phyloP scores from a whole-genome alignment of 2,329 filamentous ascomycete species.

The Aspergillus eucalypticola region DNA sequence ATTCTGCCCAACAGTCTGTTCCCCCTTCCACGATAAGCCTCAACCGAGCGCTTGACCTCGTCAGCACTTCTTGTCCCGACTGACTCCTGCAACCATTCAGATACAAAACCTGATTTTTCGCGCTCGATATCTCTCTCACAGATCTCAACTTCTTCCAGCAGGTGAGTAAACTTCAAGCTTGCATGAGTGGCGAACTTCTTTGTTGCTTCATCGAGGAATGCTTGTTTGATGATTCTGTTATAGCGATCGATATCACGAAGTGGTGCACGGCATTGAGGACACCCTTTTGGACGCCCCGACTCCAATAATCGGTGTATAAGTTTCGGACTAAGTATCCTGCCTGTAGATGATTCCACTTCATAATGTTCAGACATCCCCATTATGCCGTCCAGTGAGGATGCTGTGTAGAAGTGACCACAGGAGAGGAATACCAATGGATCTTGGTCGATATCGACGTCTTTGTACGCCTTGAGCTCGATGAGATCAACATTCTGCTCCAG shows the following conservation, averaged over 20 bases:
- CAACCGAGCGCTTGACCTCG: not conserved
- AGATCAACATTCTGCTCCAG: conserved; percentile 6
- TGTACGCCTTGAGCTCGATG: conserved; percentile 10
- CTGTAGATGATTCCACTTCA: not conserved
- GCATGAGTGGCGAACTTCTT: conserved; percentile 12
- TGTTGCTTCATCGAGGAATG: conserved; percentile 17
- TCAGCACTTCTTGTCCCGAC: not conserved
- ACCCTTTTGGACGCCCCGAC: not conserved
- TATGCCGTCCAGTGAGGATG: conserved; percentile 10
- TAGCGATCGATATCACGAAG: conserved; percentile 18
- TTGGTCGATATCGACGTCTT: conserved; percentile 11
- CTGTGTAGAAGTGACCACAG: conserved; percentile 19
- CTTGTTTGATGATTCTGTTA: conserved; percentile 15
- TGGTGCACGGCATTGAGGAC: conserved; percentile 16
- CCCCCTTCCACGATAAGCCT: not conserved
- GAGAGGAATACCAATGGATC: conserved; percentile 15
- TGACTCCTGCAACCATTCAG: not conserved
- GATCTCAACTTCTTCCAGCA: not conserved
- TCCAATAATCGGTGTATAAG: not conserved
- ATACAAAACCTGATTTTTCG: not conserved
- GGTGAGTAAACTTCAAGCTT: not conserved
- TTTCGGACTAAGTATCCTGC: not conserved
- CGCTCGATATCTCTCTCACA: not conserved
- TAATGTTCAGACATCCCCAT: conserved; percentile 14
- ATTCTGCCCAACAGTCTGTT: not conserved